A percentile compares a stretch with the other conserved stretches of the same genome.
phyloP scores from a whole-genome alignment of 2,329 filamentous ascomycete genomes.

The Fonsecaea multimorphosa region DNA sequence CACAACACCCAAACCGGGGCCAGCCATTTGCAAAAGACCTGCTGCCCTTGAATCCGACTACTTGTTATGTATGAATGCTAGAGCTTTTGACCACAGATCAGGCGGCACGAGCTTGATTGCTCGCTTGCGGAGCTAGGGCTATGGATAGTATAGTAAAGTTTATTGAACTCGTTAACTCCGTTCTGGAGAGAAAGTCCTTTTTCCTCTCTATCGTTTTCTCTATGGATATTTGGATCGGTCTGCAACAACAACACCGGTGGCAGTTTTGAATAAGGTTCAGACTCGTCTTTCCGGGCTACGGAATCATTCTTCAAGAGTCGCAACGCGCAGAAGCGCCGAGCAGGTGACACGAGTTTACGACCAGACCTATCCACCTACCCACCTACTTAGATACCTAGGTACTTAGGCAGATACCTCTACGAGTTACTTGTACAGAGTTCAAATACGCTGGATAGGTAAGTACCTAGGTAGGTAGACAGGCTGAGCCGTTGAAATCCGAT shows the following conservation, averaged over 20 bases:
- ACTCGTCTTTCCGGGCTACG: no score
- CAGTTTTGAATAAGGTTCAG: no score
- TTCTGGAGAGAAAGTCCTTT: not conserved
- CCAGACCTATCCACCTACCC: no score
- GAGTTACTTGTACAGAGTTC: not conserved
- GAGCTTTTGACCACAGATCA: slow-evolving; percentile 17
- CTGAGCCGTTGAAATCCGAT: no score
- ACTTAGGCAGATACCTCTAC: no score
- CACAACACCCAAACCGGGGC: slow-evolving; percentile 1
- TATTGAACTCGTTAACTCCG: slow-evolving; percentile 6
- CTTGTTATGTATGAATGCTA: slow-evolving; percentile 24
- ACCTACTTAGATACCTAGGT: no score
- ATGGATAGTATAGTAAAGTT: slow-evolving; percentile 16
- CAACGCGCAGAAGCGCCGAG: not conserved
- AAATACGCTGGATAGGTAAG: no score
- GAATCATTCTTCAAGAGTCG: no score
- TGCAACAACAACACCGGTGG: not conserved
- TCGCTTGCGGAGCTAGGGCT: slow-evolving; percentile 5
- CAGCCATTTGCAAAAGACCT: not conserved
- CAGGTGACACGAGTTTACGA: no score
- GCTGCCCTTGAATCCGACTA: slow-evolving; percentile 8
- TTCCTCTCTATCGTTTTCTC: no score
- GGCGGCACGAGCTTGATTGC: slow-evolving; percentile 19
- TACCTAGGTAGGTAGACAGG: no score
- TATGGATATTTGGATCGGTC: not conserved